These are phyloP conservation scores for Syzygium grande DNA, from an alignment of 345 rosid genomes.

Conservation along the genomic window DNA sequence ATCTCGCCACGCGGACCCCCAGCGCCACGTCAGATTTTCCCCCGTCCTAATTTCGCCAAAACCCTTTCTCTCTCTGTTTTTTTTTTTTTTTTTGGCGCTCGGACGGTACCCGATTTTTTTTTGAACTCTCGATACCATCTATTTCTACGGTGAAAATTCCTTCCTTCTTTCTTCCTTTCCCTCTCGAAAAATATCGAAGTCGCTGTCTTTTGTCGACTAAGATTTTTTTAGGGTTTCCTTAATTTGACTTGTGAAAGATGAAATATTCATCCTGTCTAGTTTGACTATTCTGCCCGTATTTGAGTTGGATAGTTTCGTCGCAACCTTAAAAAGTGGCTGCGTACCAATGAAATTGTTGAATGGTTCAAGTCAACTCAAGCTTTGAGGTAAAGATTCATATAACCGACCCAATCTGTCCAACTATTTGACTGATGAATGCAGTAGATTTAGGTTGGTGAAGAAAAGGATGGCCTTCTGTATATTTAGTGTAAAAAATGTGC, in stretches of 20 bases:
- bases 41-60: not conserved
- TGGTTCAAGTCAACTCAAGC: not conserved
- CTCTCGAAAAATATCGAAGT: not conserved
- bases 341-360: not conserved
- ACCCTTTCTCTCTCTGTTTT: too few species aligned
- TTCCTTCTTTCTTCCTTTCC: not conserved
- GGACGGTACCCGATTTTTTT: not conserved
- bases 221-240: not conserved
- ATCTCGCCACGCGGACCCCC: not conserved
- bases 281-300: not conserved
- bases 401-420: not conserved
- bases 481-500: not conserved
- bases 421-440: not conserved
- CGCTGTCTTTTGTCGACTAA: not conserved
- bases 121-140: not conserved
- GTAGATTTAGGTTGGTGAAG: not conserved
- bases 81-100: not conserved
- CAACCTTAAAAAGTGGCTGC: not conserved
- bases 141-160: not conserved
- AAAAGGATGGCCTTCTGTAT: not conserved
- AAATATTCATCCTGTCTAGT: not conserved
- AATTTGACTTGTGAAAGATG: not conserved
- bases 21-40: not conserved
- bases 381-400: not conserved
- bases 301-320: not conserved